These are phyloP conservation scores for Erodium chrysanthum DNA, from an alignment of 441 rosid genomes.

Conservation along the genomic window DNA sequence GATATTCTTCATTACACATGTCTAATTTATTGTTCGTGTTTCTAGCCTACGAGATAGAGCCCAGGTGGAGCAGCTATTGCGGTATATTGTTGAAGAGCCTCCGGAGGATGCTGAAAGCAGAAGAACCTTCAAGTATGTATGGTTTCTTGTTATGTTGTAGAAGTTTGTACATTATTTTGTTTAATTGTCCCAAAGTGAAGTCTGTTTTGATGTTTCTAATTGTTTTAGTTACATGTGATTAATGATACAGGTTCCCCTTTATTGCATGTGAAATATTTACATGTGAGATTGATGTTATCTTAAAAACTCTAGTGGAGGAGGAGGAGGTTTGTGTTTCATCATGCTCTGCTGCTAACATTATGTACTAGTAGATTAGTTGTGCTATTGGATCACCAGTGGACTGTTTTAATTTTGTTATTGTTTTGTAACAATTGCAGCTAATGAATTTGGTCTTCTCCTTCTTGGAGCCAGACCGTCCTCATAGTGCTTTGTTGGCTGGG, in stretches of 20 bases:
- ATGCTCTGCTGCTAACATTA: slow-evolving; percentile 6
- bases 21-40: slow-evolving; percentile 10
- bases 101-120: slow-evolving; percentile 73
- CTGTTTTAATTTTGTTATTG: background rate
- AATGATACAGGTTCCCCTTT: slow-evolving; percentile 68
- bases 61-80: slow-evolving; percentile 26
- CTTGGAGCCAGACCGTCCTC: slow-evolving; percentile 78
- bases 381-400: background rate
- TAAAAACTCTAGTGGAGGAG: slow-evolving; percentile 81
- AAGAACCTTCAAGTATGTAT: slow-evolving; percentile 69
- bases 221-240: slow-evolving; percentile 4
- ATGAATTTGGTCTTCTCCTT: slow-evolving; percentile 89
- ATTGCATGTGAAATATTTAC: slow-evolving; percentile 92
- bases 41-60: slow-evolving; percentile 43
- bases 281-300: slow-evolving; percentile 88
- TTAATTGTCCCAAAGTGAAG: background rate
- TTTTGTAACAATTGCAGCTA: slow-evolving; percentile 40
- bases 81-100: slow-evolving; percentile 67
- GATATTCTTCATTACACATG: background rate
- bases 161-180: slow-evolving; percentile 5
- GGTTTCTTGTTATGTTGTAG: slow-evolving; percentile 11
- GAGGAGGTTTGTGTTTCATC: slow-evolving; percentile 48
- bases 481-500: slow-evolving; percentile 87
- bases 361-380: background rate
- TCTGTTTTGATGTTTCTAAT: slow-evolving; percentile 17